Evolutionary conservation across 2,329 filamentous ascomycete species (phyloP).

Genomic region (Alternaria sp.): DNA sequence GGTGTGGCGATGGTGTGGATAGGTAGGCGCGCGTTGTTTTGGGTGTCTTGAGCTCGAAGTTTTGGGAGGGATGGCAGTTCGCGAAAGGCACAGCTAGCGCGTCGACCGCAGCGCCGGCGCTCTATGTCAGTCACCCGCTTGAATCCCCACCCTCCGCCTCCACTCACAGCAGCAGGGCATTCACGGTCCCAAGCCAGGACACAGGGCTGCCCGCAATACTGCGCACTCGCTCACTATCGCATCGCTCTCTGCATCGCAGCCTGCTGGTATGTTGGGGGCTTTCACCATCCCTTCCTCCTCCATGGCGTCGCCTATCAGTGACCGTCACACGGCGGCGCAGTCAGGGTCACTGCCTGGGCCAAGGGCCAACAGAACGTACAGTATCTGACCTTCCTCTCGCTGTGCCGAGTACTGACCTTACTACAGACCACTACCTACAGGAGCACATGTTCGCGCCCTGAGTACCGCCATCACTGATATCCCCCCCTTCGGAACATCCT

Average conservation of each 20-base stretch:
- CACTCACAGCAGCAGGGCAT: slow-evolving; percentile 18
- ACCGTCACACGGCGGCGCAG: slow-evolving; percentile 17
- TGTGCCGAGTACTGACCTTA: slow-evolving; percentile 10
- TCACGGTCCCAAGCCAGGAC: neutral
- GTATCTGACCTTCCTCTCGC: neutral
- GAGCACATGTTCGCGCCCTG: slow-evolving; percentile 3
- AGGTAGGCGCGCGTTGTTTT: slow-evolving; percentile 22
- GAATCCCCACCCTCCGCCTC: slow-evolving; percentile 25
- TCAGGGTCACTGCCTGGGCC: slow-evolving; percentile 6
- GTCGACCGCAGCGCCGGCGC: slow-evolving; percentile 15
- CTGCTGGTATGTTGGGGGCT: neutral
- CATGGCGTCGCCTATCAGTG: slow-evolving; percentile 3
- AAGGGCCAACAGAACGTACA: slow-evolving; percentile 11
- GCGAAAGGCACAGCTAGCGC: slow-evolving; percentile 25
- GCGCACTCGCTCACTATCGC: neutral
- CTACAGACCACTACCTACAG: neutral
- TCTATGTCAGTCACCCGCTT: slow-evolving; percentile 16
- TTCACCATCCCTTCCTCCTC: slow-evolving; percentile 12
- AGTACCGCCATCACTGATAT: neutral
- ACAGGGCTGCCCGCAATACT: neutral
- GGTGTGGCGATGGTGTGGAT: slow-evolving; percentile 6
- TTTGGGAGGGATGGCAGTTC: slow-evolving; percentile 23
- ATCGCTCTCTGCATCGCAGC: neutral
- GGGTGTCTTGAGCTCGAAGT: slow-evolving; percentile 25
- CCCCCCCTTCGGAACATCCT: neutral